Conservation (phyloP, 345 rosid genomes). For the Linum usitatissimum region DNA sequence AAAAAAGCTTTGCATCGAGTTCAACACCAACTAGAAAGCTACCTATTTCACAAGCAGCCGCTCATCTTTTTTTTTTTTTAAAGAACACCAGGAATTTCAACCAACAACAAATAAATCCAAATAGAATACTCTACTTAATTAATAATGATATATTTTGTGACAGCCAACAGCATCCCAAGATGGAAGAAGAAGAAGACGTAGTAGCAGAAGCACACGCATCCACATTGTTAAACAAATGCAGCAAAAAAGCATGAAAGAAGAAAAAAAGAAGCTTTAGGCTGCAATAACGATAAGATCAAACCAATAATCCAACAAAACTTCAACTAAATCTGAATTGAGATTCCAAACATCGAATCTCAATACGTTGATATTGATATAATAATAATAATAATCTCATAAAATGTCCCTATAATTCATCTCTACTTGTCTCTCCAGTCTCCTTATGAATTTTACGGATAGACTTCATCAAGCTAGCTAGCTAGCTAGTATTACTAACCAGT, state of each 20-base stretch:
- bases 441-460: too few species aligned
- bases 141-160: not conserved
- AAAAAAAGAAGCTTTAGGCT: not conserved
- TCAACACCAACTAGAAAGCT: conserved; percentile 22
- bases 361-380: not conserved
- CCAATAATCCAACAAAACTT: not conserved
- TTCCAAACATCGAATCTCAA: conserved; percentile 7
- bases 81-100: too few species aligned
- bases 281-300: not conserved
- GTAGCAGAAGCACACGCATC: conserved; percentile 10
- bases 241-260: too few species aligned
- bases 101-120: not conserved
- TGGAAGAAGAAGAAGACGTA: not conserved
- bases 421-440: not conserved
- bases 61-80: not conserved
- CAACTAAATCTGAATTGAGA: conserved; percentile 15
- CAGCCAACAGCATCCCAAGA: not conserved
- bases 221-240: conserved; percentile 3
- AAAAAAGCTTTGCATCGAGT: conserved; percentile 17
- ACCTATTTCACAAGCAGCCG: conserved; percentile 4
- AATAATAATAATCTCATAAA: not conserved
- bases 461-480: too few species aligned
- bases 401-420: not conserved
- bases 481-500: not conserved
- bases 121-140: not conserved